Conservation (phyloP, 2,329 filamentous ascomycete genomes). For the Sporothrix sp. region DNA sequence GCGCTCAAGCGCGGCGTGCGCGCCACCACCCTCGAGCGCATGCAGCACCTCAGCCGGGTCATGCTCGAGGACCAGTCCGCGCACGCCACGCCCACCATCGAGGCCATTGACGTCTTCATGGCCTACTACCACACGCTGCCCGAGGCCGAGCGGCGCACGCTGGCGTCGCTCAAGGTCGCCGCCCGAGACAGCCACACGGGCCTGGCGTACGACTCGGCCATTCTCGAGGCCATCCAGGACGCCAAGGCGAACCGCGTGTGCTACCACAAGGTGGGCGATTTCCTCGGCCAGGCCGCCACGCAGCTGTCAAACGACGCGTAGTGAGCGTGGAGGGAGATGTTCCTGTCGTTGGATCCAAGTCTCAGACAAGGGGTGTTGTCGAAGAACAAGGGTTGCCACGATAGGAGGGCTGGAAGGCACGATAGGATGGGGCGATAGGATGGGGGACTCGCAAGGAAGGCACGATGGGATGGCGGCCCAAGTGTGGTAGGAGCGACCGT, state of each 20-base stretch:
- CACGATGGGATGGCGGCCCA: not conserved
- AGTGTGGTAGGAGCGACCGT: not conserved
- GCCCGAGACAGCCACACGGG: slow-evolving; percentile 23
- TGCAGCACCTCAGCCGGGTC: slow-evolving; percentile 17
- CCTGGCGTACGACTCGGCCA: slow-evolving; percentile 22
- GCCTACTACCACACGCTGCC: slow-evolving; percentile 22
- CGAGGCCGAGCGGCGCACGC: slow-evolving; percentile 19
- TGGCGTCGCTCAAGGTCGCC: slow-evolving; percentile 21
- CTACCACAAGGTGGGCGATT: slow-evolving; percentile 19
- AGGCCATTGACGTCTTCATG: slow-evolving; percentile 22
- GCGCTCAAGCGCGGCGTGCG: slow-evolving; percentile 21
- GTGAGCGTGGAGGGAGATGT: not conserved
- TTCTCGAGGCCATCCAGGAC: slow-evolving; percentile 23
- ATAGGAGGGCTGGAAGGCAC: not conserved
- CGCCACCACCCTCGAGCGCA: slow-evolving; percentile 18
- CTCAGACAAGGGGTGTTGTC: not conserved
- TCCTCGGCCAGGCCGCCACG: slow-evolving; percentile 16
- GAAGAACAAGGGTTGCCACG: not conserved
- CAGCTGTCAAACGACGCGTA: not conserved
- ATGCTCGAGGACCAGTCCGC: slow-evolving; percentile 21
- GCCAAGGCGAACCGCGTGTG: slow-evolving; percentile 23
- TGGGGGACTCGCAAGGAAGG: not conserved
- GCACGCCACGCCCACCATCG: slow-evolving; percentile 18
- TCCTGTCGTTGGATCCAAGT: no score
- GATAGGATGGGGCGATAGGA: not conserved